A percentile compares a stretch with the other conserved stretches of the same genome.
These are phyloP conservation scores for Kodamaea kaohsiungensis DNA, from an alignment of 805 yeast genomes.

Conservation along the genomic window DNA sequence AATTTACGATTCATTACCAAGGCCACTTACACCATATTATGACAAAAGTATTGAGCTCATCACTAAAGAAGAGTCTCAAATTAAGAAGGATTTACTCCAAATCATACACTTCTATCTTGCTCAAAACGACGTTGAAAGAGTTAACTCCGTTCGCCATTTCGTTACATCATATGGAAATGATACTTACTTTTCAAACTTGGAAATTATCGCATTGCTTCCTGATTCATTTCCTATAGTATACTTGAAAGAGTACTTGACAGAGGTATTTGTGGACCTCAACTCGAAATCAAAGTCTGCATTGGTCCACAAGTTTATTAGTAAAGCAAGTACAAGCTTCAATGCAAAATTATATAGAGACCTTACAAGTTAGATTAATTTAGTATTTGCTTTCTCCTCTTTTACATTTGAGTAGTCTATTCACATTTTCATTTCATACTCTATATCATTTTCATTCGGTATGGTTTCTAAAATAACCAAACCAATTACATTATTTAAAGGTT, in stretches of 20 bases:
- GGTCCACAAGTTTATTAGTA: constrained; percentile 29
- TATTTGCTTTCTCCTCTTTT: no score
- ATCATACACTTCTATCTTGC: constrained; percentile 2
- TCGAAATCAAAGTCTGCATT: constrained; percentile 17
- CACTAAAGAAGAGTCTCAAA: neutral
- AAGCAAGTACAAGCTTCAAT: constrained; percentile 27
- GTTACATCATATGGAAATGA: constrained; percentile 23
- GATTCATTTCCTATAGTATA: constrained; percentile 29
- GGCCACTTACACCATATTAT: neutral
- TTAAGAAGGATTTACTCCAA: neutral
- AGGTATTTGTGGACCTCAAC: constrained; percentile 22
- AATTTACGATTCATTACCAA: constrained; percentile 21
- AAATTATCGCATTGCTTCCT: constrained; percentile 33
- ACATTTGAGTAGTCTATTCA: neutral
- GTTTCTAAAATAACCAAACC: neutral
- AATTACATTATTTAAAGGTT: constrained; percentile 5
- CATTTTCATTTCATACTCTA: neutral
- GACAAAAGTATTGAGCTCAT: neutral
- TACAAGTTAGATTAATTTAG: constrained; percentile 2
- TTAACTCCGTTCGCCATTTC: constrained; percentile 27
- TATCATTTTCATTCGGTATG: neutral
- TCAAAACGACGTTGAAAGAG: constrained; percentile 3
- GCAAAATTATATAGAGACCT: constrained; percentile 23
- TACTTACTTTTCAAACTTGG: constrained; percentile 21
- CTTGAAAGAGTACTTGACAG: constrained; percentile 27